These are phyloP conservation scores for Apiospora kogelbergensis DNA, from an alignment of 2,329 filamentous ascomycete genomes.

Conservation along the genomic window DNA sequence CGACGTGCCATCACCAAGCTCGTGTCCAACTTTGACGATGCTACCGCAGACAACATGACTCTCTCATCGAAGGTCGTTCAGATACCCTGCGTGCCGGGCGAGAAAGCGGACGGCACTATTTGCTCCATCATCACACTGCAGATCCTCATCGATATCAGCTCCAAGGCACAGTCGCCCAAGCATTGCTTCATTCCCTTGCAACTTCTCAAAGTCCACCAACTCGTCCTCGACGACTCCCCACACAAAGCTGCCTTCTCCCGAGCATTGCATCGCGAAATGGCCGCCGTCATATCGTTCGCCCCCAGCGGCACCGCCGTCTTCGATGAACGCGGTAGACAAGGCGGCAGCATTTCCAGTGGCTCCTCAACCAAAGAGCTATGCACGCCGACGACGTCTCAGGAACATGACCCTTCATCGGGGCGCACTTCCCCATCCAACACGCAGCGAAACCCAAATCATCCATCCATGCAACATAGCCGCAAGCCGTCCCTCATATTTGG, in stretches of 20 bases:
- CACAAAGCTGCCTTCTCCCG: constrained; percentile 61
- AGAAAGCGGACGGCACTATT: constrained; percentile 17
- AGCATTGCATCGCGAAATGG: constrained; percentile 61
- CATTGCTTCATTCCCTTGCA: constrained; percentile 61
- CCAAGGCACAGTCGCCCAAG: constrained; percentile 48
- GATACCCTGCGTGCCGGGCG: constrained; percentile 33
- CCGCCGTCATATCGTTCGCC: constrained; percentile 18
- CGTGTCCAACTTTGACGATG: constrained; percentile 35
- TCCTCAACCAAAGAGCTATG: not conserved
- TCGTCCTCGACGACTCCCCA: constrained; percentile 53
- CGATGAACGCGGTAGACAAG: constrained; percentile 14
- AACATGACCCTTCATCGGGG: not conserved
- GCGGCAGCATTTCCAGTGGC: not conserved
- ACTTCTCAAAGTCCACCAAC: constrained; percentile 67
- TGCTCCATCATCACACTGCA: constrained; percentile 54
- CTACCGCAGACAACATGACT: constrained; percentile 40
- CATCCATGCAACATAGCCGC: not conserved
- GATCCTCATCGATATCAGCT: constrained; percentile 63
- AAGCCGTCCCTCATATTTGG: constrained; percentile 36
- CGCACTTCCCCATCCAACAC: constrained; percentile 24
- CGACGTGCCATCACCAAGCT: constrained; percentile 37
- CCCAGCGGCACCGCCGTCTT: constrained; percentile 37
- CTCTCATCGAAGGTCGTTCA: constrained; percentile 38
- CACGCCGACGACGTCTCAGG: not conserved
- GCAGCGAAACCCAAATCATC: constrained; percentile 26